Base-by-base conservation (phyloP, 2,329 filamentous ascomycete genomes). In the Ascomycota sp. region DNA sequence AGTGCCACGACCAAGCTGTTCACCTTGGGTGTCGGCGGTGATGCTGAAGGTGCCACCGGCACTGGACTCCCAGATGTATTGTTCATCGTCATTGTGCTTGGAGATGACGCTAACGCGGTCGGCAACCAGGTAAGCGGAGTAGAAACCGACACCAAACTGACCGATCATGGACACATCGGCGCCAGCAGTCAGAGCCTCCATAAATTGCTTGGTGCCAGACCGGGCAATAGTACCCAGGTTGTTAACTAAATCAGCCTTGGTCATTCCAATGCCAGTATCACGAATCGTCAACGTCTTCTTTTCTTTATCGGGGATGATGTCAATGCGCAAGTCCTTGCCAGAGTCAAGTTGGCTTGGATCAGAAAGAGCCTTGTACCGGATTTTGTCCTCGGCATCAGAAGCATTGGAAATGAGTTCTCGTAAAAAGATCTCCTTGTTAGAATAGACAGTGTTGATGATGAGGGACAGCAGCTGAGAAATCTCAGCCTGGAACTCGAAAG, bases 391-490 rank as follows among this genome's bases (percentile, higher is more conserved):
- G 37, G 89, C 89, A 77, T 98, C 89, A 51, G 86, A 95, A 54
- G 78, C 77, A 65, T 98, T 98, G 65, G 89, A 95, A 53, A 98
- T 81, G 48, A 98, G 57, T 66, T 98, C 89, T 77, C 89, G 70
- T 50, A 98, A 66, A 76, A 98, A 98, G 57, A 98, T 95, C 66
- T 95, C 89, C 73, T 98, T 98, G 78, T 98, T 98, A 48, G 85
- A 94, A 73, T 95, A 98, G 67, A 98, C 89, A 44, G 89, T 95
- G 80, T 98, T 98, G 74, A 98, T 98, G 65, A 98, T 98, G 57
- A 98, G 80, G 46, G 77, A 83, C 56, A 98, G 79, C 44, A 98
- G 81, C 81, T 98, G 89, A 79, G 86, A 95, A 57, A 98, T 98
- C 80, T 98, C 89, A 78, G 89, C 89, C 78, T 98, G 89, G 70